Conservation (phyloP, 2,329 filamentous ascomycete genomes). For the Cytospora piceicola region DNA sequence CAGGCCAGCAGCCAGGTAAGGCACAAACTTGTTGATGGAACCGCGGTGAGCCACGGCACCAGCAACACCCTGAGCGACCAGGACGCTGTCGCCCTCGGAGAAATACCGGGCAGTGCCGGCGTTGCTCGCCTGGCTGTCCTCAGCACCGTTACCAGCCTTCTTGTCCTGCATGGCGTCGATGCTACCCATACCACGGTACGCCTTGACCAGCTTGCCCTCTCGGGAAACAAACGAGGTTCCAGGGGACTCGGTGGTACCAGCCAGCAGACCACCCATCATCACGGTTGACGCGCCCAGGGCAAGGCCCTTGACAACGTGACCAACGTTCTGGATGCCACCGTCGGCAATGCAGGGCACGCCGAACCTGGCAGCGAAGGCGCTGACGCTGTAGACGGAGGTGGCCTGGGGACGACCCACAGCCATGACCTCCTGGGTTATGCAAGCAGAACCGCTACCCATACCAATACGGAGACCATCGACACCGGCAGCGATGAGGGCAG, state of each 20-base stretch:
- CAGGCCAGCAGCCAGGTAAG: constrained; percentile 91
- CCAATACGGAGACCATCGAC: constrained; percentile 96
- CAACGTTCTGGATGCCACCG: constrained; percentile 96
- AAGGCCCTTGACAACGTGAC: constrained; percentile 98
- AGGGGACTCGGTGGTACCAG: constrained; percentile 95
- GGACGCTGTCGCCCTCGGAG: constrained; percentile 90
- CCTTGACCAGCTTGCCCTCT: constrained; percentile 98
- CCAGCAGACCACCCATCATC: constrained; percentile 99
- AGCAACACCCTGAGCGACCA: constrained; percentile 96
- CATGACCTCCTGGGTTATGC: constrained; percentile 99
- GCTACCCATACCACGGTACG: constrained; percentile 97
- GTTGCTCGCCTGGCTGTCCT: constrained; percentile 79
- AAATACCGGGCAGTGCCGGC: constrained; percentile 98
- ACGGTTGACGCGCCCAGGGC: constrained; percentile 91
- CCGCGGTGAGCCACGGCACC: constrained; percentile 80
- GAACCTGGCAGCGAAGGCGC: constrained; percentile 86
- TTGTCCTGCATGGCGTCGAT: constrained; percentile 99
- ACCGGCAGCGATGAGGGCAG: constrained; percentile 86
- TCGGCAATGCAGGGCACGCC: constrained; percentile 98
- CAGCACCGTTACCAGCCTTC: constrained; percentile 79
- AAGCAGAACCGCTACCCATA: constrained; percentile 97
- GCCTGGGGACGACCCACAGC: constrained; percentile 96
- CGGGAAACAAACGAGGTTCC: constrained; percentile 95
- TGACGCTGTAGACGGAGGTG: constrained; percentile 87
- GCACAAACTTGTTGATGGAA: constrained; percentile 91